Evolutionary conservation across 495 filamentous ascomycete genomes (phyloP), one percentile per base, ranked within the genome.

Genomic region (Penicillium lividum): DNA sequence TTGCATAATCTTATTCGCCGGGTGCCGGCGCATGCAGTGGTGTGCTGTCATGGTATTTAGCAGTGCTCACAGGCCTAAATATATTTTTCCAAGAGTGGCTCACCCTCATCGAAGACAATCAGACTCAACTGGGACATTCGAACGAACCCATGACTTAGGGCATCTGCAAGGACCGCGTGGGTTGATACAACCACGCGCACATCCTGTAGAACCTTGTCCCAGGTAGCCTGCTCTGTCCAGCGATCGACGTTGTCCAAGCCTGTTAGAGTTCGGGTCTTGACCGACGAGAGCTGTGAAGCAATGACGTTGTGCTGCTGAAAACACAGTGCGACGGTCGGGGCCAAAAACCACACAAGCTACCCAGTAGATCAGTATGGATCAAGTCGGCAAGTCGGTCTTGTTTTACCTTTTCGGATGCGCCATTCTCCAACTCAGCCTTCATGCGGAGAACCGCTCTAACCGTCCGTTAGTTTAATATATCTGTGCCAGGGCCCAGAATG

Each of bases 81-180:
- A 11, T 36, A 29, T 22, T 38, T 11, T 38, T 38, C 3, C 34
- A 15, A 10, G 34, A 15, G 4, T 9, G 30, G 63, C 74, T 48
- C 66, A 92, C 92, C 91, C 85, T 98, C 93, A 66, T 98, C 93
- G 58, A 97, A 93, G 0, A 97, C 79, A 22, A 98, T 72, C 1
- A 98, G 73, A 18, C 84, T 74, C 31, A 98, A 66, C 0, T 77
- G 74, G 1, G 78, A 68, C 59, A 97, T 84, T 16, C 65, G 77
- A 7, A 97, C 86, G 68, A 97, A 96, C 1, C 82, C 91, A 75
- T 97, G 92, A 8, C 71, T 76, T 50, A 95, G 75, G 3, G 92
- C 91, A 74, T 97, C 92, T 6, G 85, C 71, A 29, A 98, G 81
- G 16, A 97, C 81, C 49, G 86, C 82, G 63, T 88, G 83, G 0